A percentile compares a stretch with the other conserved stretches of the same genome.
Evolutionary conservation across 1,284 basidiomycete genomes (phyloP).

Genomic region (Lignosus rhinocerotis): DNA sequence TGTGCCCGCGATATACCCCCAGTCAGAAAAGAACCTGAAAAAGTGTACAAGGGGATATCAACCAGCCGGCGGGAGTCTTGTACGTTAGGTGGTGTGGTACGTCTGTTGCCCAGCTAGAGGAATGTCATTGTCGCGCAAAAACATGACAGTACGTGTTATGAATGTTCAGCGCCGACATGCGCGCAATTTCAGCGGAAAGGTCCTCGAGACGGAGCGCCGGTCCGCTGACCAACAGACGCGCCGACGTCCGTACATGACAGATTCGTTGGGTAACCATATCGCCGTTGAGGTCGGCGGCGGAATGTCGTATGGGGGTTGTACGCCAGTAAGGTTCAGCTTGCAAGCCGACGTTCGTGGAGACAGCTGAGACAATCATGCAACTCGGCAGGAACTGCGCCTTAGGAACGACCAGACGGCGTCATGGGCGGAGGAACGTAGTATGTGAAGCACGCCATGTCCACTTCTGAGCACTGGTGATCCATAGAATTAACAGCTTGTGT

Average conservation of each 20-base stretch:
- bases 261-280: not conserved
- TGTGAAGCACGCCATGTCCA: not conserved
- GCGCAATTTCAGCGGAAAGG: not conserved
- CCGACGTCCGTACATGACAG: not conserved
- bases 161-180: not conserved
- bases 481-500: too few species aligned
- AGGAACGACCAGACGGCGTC: not conserved
- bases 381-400: not conserved
- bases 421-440: not conserved
- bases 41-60: not conserved
- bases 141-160: not conserved
- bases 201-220: not conserved
- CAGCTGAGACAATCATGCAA: not conserved
- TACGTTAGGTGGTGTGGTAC: not conserved
- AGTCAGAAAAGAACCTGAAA: not conserved
- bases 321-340: not conserved
- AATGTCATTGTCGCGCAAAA: not conserved
- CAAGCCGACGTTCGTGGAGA: not conserved
- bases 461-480: too few species aligned
- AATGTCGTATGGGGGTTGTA: not conserved
- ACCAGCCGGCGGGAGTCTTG: not conserved
- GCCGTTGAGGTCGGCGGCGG: not conserved
- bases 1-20: not conserved
- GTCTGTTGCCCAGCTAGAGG: not conserved
- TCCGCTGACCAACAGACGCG: not conserved